phyloP scores from a whole-genome alignment of 192 early-diverging fungal species.

The Coemansia sp. region DNA sequence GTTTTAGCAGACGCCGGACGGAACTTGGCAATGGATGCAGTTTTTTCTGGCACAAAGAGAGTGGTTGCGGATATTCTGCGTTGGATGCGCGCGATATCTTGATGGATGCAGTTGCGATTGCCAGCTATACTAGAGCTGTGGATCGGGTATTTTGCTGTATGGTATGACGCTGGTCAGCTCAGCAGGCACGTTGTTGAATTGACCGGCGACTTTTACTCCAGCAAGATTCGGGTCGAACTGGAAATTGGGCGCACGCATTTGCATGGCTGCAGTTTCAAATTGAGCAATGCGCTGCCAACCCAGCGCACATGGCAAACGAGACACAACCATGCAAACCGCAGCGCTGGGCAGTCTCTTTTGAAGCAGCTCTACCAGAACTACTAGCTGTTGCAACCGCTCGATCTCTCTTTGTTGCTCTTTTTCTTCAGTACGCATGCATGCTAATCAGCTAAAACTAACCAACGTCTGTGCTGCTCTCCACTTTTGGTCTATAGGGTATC shows the following conservation, averaged over 20 bases:
- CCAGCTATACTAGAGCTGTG: neutral
- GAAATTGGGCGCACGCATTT: too few species aligned
- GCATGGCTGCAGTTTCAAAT: too few species aligned
- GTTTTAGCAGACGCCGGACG: neutral
- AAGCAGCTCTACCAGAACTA: too few species aligned
- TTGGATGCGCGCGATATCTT: neutral
- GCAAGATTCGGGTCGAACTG: too few species aligned
- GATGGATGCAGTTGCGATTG: neutral
- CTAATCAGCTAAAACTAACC: neutral
- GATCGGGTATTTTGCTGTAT: neutral
- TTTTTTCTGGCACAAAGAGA: neutral
- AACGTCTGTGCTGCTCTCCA: too few species aligned
- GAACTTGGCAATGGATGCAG: neutral
- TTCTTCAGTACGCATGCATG: neutral
- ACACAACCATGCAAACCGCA: too few species aligned
- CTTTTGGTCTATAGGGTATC: slow-evolving; percentile 74
- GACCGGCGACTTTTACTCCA: too few species aligned
- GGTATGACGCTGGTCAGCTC: neutral
- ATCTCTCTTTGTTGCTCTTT: neutral
- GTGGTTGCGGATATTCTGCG: neutral
- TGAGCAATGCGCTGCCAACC: too few species aligned
- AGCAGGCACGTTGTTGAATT: neutral
- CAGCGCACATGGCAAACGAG: too few species aligned
- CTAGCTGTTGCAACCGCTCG: too few species aligned
- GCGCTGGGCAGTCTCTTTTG: too few species aligned